Base-by-base conservation (phyloP, 2,329 filamentous ascomycete species). In the Hypoxylon sp. region DNA sequence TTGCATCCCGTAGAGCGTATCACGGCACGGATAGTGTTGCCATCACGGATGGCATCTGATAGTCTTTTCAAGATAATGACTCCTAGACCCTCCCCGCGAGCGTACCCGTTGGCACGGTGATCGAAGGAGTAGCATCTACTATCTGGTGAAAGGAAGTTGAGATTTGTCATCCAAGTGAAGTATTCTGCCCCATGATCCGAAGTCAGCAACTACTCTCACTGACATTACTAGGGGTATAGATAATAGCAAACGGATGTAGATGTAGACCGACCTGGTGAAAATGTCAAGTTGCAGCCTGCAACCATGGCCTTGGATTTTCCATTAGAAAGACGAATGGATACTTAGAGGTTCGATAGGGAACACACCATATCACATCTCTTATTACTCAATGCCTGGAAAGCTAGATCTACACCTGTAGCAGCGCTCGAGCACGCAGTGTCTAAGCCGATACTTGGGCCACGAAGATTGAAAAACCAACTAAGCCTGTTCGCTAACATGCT, bases 1-100 rank as follows among this genome's bases (percentile, higher is more conserved):
- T 83, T 84, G 14, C 78, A 68, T 0, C 73, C 77, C 0, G 77
- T 81, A 2, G 78, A 78, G 0, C 81, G 76, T 35, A 85, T 81
- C 10, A 84, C 71, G 10, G 79, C 79, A 11, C 77, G 74, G 30
- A 84, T 81, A 0, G 72, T 73, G 35, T 79, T 72, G 0, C 82
- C 81, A 25, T 66, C 62, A 1, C 55, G 71, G 1, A 87, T 67
- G 0, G 86, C 86, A 48, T 82, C 80, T 6, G 78, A 76, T 1
- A 79, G 59, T 8, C 70, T 77, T 74, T 87, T 87, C 0, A 87
- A 65, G 0, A 85, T 64, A 0, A 87, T 37, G 1, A 81, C 77
- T 0, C 75, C 81, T 0, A 82, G 73, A 2, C 84, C 85, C 65
- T 88, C 85, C 0, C 84, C 85, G 10, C 85, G 78, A 0, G 78